A percentile compares a stretch with the other conserved stretches of the same genome.
These are phyloP conservation scores for Alternaria gansuensis DNA, from an alignment of 2,329 filamentous ascomycete genomes.

Conservation along the genomic window DNA sequence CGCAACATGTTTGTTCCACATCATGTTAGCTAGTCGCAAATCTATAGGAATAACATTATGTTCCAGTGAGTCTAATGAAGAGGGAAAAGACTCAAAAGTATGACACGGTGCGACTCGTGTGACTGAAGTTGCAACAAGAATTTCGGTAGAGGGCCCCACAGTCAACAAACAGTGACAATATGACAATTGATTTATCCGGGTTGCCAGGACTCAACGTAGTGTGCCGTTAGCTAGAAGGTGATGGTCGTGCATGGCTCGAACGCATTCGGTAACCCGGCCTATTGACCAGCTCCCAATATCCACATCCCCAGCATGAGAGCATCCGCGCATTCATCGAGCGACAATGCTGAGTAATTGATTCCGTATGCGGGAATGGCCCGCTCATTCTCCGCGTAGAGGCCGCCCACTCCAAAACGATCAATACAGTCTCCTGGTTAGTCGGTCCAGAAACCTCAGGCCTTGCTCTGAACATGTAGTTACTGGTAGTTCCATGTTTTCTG, in stretches of 20 bases:
- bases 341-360: not conserved
- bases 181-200: not conserved
- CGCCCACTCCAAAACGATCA: not conserved
- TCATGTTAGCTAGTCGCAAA: not conserved
- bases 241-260: not conserved
- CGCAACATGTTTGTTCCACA: not conserved
- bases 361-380: not conserved
- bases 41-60: not conserved
- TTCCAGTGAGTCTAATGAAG: not conserved
- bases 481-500: not conserved
- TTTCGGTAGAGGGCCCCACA: not conserved
- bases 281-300: not conserved
- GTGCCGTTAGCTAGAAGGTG: not conserved
- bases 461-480: not conserved
- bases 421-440: not conserved
- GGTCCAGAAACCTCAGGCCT: not conserved
- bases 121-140: not conserved
- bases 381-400: not conserved
- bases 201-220: not conserved
- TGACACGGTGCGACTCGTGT: not conserved
- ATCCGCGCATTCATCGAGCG: not conserved
- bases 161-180: not conserved
- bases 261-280: not conserved
- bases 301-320: not conserved
- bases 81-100: not conserved